Evolutionary conservation across 2,329 filamentous ascomycete species (phyloP).

Genomic region (Sclerotinia glacialis): DNA sequence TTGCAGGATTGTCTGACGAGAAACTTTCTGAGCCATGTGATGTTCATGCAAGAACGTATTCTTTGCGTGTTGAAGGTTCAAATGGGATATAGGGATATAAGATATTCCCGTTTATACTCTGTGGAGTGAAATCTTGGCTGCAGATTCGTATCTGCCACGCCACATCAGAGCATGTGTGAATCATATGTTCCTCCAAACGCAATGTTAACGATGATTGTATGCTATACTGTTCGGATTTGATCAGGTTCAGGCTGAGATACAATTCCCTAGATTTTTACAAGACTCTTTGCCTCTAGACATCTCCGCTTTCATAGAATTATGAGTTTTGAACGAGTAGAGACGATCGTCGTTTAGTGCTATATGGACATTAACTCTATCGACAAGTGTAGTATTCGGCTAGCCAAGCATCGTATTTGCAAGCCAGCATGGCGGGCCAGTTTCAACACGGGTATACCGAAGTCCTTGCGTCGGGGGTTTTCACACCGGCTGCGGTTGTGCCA

Average conservation of each 20-base stretch:
- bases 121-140: background rate
- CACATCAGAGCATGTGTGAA: background rate
- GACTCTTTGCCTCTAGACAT: slow-evolving; percentile 26
- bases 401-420: background rate
- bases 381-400: background rate
- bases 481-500: slow-evolving; percentile 56
- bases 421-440: slow-evolving; percentile 71
- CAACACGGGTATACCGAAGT: slow-evolving; percentile 74
- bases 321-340: slow-evolving; percentile 43
- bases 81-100: background rate
- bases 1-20: background rate
- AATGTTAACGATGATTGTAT: background rate
- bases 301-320: slow-evolving; percentile 30
- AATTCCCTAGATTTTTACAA: slow-evolving; percentile 28
- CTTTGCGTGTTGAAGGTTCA: background rate
- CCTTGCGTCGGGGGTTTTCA: background rate
- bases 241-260: slow-evolving; percentile 20
- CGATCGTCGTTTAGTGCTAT: background rate
- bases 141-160: background rate
- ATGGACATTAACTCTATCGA: background rate
- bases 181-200: background rate
- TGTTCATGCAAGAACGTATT: background rate
- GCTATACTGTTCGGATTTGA: slow-evolving; percentile 23
- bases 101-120: background rate
- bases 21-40: background rate